phyloP scores from a whole-genome alignment of 345 rosid genomes.

The Hibiscus tridactylites region DNA sequence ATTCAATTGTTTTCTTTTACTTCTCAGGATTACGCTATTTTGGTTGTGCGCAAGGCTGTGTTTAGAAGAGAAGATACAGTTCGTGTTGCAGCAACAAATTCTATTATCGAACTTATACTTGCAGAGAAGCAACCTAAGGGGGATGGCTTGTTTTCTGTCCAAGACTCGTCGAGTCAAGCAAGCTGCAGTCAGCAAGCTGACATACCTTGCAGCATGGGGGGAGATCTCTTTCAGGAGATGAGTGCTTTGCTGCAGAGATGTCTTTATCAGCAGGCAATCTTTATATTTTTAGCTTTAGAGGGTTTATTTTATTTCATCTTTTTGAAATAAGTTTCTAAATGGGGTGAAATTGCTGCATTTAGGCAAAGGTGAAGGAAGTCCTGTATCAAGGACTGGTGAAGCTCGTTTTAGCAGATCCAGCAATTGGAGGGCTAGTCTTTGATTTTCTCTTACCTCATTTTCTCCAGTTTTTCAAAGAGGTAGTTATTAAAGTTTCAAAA shows the following conservation, averaged over 20 bases:
- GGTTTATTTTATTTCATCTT: neutral
- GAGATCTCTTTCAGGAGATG: conserved; percentile 57
- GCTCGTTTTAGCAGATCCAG: conserved; percentile 65
- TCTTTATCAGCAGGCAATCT: conserved; percentile 66
- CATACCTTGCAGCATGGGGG: conserved; percentile 29
- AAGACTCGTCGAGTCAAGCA: conserved; percentile 89
- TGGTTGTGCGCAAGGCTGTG: conserved; percentile 83
- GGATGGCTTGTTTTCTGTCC: conserved; percentile 39
- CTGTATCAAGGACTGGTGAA: conserved; percentile 65
- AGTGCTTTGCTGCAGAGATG: conserved; percentile 81
- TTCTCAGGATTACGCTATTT: conserved; percentile 55
- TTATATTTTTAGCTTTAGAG: conserved; percentile 3
- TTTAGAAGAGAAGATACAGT: conserved; percentile 70
- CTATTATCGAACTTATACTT: conserved; percentile 50
- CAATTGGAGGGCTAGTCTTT: conserved; percentile 42
- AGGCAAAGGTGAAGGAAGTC: conserved; percentile 62
- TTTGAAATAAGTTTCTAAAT: conserved; percentile 12
- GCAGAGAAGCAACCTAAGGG: conserved; percentile 55
- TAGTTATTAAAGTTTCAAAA: conserved; percentile 22
- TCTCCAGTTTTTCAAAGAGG: conserved; percentile 60
- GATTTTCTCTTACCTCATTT: conserved; percentile 85
- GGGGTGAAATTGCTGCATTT: conserved; percentile 17
- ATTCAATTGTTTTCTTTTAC: neutral
- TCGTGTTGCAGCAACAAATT: conserved; percentile 63
- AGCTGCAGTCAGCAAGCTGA: conserved; percentile 81